Evolutionary conservation across 169 alveolate species (phyloP), one percentile per base, ranked within the genome.

Genomic region (Plasmodium vivax): DNA sequence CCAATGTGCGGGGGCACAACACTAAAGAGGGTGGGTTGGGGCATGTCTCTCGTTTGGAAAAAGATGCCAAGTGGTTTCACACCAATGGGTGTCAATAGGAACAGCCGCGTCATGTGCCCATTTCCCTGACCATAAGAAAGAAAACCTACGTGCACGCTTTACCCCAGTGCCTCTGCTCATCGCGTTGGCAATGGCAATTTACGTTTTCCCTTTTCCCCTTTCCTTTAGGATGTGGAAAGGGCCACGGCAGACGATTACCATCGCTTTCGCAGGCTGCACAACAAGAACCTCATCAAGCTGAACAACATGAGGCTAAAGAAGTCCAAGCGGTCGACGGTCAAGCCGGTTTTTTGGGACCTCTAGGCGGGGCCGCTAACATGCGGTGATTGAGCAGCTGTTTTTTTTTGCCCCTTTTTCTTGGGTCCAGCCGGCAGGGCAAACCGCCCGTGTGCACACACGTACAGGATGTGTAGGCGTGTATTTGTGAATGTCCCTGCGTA

Each of bases 231-330:
- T 71, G 93, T 96, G 10, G 96, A 96, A 84, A 84, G 80, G 45
- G 95, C 97, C 77, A 88, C 95, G 62, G 96, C 96, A 95, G 72
- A 91, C 41, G 97, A 96, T 75, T 96, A 96, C 81, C 95, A 95
- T 90, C 96, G 97, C 38, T 96, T 96, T 93, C 84, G 97, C 30
- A 92, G 97, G 58, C 92, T 96, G 79, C 97, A 96, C 79, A 96
- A 96, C 56, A 82, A 95, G 12, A 51, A 93, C 30, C 36, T 94
- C 32, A 96, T 96, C 30, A 96, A 95, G 74, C 84, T 96, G 92
- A 96, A 96, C 95, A 96, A 96, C 93, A 74, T 96, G 74, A 82
- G 97, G 71, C 83, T 96, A 71, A 96, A 96, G 93, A 96, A 96
- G 77, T 88, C 94, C 80, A 84, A 96, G 74, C 93, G 96, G 87